These are phyloP conservation scores for Penicillium sp. DNA, from an alignment of 2,329 filamentous ascomycete genomes.

Conservation along the genomic window DNA sequence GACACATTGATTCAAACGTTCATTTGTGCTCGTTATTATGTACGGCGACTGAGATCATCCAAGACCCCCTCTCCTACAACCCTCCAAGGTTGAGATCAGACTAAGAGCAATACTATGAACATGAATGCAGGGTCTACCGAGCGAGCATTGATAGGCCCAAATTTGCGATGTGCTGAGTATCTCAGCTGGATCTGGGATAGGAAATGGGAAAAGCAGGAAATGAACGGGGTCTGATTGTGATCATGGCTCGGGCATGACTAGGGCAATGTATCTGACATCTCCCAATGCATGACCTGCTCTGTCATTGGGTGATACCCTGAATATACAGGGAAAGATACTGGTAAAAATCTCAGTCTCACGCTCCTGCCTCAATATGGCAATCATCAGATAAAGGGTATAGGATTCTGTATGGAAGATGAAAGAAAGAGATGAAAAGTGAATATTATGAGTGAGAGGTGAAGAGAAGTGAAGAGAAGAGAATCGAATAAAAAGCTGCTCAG, in stretches of 20 bases:
- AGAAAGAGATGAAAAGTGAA: constrained; percentile 10
- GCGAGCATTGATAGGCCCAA: not conserved
- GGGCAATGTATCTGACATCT: not conserved
- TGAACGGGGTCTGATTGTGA: too few relatives aligned
- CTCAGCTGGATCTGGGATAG: not conserved
- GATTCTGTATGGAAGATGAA: not conserved
- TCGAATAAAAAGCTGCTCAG: not conserved
- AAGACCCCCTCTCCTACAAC: not conserved
- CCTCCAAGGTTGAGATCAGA: too few relatives aligned
- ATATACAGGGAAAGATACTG: not conserved
- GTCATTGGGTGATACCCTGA: not conserved
- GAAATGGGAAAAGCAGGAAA: not conserved
- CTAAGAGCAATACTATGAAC: not conserved
- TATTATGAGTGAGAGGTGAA: constrained; percentile 5
- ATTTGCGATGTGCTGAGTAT: not conserved
- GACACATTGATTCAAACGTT: not conserved
- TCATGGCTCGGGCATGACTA: not conserved
- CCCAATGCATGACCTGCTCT: not conserved
- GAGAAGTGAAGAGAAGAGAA: not conserved
- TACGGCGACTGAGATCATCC: not conserved
- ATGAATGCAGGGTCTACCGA: not conserved
- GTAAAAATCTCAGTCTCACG: not conserved
- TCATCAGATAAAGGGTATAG: not conserved
- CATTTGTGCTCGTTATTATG: not conserved
- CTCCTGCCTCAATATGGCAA: not conserved